Percentiles rank a stretch among this genome's conserved stretches.
These are phyloP conservation scores for Wickerhamomyces strasburgensis DNA, from an alignment of 805 yeast species.

Conservation along the genomic window DNA sequence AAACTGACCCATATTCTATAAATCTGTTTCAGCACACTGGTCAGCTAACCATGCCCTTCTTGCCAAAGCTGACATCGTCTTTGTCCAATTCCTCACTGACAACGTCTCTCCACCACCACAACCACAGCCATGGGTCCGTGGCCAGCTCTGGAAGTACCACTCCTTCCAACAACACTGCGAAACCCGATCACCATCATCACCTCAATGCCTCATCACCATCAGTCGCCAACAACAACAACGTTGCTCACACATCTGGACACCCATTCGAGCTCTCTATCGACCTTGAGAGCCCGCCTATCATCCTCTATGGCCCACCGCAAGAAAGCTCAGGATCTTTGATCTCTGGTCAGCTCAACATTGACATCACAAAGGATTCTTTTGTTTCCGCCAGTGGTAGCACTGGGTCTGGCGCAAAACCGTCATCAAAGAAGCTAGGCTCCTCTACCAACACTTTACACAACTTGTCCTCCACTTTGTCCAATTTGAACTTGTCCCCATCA, in stretches of 20 bases:
- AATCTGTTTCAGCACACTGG: no score
- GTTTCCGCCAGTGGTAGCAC: slow-evolving; percentile 13
- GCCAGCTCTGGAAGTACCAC: no score
- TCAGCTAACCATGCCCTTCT: slow-evolving; percentile 17
- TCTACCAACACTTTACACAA: slow-evolving; percentile 19
- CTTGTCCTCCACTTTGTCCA: slow-evolving; percentile 21
- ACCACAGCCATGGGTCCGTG: slow-evolving; percentile 1
- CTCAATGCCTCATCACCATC: neutral
- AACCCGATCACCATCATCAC: neutral
- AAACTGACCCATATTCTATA: no score
- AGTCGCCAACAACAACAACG: slow-evolving; percentile 18
- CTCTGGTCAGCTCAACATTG: slow-evolving; percentile 69
- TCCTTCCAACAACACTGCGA: neutral
- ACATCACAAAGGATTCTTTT: slow-evolving; percentile 34
- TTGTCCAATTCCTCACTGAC: slow-evolving; percentile 11
- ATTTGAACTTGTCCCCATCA: slow-evolving; percentile 22
- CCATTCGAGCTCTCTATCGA: slow-evolving; percentile 50
- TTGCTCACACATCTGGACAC: slow-evolving; percentile 21
- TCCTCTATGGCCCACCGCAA: slow-evolving; percentile 71
- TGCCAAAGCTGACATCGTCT: slow-evolving; percentile 22
- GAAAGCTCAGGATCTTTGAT: slow-evolving; percentile 84
- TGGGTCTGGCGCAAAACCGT: no score
- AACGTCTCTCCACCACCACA: slow-evolving; percentile 6
- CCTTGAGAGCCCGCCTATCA: slow-evolving; percentile 88
- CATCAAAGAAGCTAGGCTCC: slow-evolving; percentile 11